Base-by-base conservation (phyloP, 352 stramenopile genomes). In the Sclerospora graminicola region DNA sequence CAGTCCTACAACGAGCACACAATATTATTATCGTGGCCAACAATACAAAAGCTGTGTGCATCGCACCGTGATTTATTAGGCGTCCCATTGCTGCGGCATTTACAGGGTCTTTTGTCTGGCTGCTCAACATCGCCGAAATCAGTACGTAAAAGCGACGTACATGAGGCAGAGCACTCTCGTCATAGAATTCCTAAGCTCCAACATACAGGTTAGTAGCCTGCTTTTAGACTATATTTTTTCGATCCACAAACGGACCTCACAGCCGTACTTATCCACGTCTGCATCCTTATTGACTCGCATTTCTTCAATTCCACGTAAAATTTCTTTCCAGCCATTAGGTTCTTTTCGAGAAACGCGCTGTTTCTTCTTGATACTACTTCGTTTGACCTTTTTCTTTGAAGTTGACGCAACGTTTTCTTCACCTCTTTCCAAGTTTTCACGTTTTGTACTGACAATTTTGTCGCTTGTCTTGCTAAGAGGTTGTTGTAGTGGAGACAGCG, bases 51-150 rank as follows among this genome's bases (percentile, higher is more conserved):
- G 19, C 9, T 28, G 2, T 20, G 13, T 21, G 24, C 13, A 2
- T 14, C 37, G 11, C 43, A 81, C 77, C 54, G 71, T 80, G 60
- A 7, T 51, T 47, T 31, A 77, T 69, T 30, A 91, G 58, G 13
- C 83, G 60, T 23, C 50, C 54, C 79, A 92, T 81, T 27, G 71
- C 82, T 38, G 74, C 77, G 14, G 75, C 71, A 23, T 80, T 89
- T 13, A 97, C 72, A 1, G 85, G 85, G 66, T 98, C 95, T 58
- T 98, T 98, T 0, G 94, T 98, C 63, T 98, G 95, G 54, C 78
- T 96, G 36, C 84, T 97, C 31, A 98, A 68, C 91, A 98, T 98
- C 9, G 97, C 79, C n/a, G 89, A 78, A 19, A 97, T 86, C 7
- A 98, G 63, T 28, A 95, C 79, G 60, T 98, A 91, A 57, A 97